Evolutionary conservation across 345 rosid genomes (phyloP), one percentile per base, ranked within the genome.

Genomic region (Moricandia moricandioides): DNA sequence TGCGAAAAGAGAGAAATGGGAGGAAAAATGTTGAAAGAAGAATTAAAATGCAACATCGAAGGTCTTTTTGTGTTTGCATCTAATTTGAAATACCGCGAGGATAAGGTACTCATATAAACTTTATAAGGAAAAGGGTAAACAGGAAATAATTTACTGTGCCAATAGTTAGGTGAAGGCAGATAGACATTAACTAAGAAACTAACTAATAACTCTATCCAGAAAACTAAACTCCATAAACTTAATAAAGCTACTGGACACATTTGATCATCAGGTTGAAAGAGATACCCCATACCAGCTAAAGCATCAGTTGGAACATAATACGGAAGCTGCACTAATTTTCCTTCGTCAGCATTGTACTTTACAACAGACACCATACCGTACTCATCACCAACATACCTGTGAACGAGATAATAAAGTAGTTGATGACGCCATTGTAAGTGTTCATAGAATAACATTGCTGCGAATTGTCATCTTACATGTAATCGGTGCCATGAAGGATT

Each of bases 341-440:
- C 75, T 67, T 80, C 85, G 54, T 85, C 90, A 69, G 80, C 80
- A 63, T 79, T 84, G 82, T 73, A 91, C 83, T 91, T 85, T 55
- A 89, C 24, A 45, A 87, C 91, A 66, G 84, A 88, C 67, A 89
- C 87, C 84, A 71, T 83, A 54, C 97, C 98, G 10, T 83, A 73
- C 81, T 93, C 96, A 74, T 93, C 98, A 70, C 98, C 97, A 29
- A 93, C 58, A 79, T 86, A 85, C 90, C 98, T 93, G 76, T 55
- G 69, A 77, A 30, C 12, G n/a, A 76, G 47, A 56, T 56, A 26
- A 54, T 35, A 56, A 33, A 31, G 5, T 45, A 71, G 29, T 75
- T 63, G 30, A 73, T 40, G 62, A 69, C 49, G 31, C 64, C 31
- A 26, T 27, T 43, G 51, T 21, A 54, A 62, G 59, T 56, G 26